Base-by-base conservation (phyloP, 345 rosid species). In the Ceriops zippeliana region DNA sequence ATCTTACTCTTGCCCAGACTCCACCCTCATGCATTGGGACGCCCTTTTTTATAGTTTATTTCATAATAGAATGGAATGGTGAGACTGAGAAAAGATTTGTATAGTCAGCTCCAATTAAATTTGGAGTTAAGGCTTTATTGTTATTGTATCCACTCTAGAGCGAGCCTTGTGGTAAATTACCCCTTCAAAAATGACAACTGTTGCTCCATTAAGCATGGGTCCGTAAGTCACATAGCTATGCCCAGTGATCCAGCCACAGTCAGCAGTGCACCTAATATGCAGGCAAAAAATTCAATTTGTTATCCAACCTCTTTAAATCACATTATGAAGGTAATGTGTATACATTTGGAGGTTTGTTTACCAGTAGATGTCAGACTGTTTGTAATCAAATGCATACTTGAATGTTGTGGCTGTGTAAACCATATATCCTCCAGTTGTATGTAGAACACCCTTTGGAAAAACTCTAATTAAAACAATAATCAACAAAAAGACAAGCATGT, bases 211-310 rank as follows among this genome's bases (percentile, higher is more conserved):
- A 63, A 95, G 99, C 93, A 91, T 74, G 27, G 99, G 99, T 65
- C 99, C 99, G 68, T 95, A 95, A 34, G 98, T 90, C 65, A 95
- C 98, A 72, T 95, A 95, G 77, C 99, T 95, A 75, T 95, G 99
- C 66, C 99, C 99, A 27, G 99, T 95, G 56, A 95, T 91, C 99
- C 99, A 95, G 74, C 99, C 99, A 85, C 99, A 95, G 76, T 95
- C 99, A 77, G 99, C 99, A 38, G 99, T 95, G 81, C 99, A 95
- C 99, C 99, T 95, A 71, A 72, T 58, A 60, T 71, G 34, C 61
- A 74, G 20, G 65, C 72, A 72, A 66, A 61, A 59, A 24, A 31
- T 26, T 61, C 53, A 59, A 6, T 63, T 61, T 51, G 52, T 49
- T 28, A 61, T 32, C 21, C 20, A 49, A 63, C 56, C 38, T 17